Percentiles rank a stretch among this genome's conserved stretches.
Conservation (phyloP, 2,329 filamentous ascomycete genomes). For the Phyllosticta citribraziliensis region DNA sequence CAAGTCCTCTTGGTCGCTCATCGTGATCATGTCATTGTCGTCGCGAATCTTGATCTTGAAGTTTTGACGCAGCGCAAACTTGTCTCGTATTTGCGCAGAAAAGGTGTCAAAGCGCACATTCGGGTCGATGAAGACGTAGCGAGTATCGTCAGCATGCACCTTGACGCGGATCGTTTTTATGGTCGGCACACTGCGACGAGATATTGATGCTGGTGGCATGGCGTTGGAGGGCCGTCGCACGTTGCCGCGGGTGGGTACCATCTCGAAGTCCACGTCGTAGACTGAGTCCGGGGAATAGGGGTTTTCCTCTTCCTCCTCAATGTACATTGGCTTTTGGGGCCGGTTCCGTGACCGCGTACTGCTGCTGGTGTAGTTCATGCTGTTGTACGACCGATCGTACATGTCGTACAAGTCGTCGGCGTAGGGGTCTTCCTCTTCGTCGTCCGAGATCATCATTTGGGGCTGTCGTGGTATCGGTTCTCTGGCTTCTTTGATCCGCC, state of each 20-base stretch:
- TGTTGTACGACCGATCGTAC: constrained; percentile 41
- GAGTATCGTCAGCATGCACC: constrained; percentile 75
- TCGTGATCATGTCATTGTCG: constrained; percentile 93
- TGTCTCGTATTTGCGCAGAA: constrained; percentile 69
- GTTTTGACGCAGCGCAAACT: constrained; percentile 66
- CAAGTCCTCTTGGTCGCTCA: constrained; percentile 92
- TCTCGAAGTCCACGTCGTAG: constrained; percentile 65
- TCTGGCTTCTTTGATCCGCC: constrained; percentile 14
- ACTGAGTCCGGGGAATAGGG: constrained; percentile 65
- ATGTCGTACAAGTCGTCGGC: constrained; percentile 54
- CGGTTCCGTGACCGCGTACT: constrained; percentile 23
- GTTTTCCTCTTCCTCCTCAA: constrained; percentile 69
- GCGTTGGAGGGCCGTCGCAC: constrained; percentile 20
- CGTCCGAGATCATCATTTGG: constrained; percentile 25
- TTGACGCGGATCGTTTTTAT: constrained; percentile 65
- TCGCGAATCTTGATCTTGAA: constrained; percentile 88
- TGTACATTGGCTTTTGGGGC: constrained; percentile 48
- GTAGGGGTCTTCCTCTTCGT: constrained; percentile 51
- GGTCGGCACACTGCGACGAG: constrained; percentile 47
- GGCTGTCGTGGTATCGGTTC: background rate
- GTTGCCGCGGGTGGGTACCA: constrained; percentile 43
- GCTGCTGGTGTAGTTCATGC: constrained; percentile 17
- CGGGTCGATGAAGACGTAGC: constrained; percentile 78
- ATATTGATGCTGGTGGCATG: background rate
- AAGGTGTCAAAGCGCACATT: constrained; percentile 68